Conservation (phyloP, 2,329 filamentous ascomycete species). For the Pseudogymnoascus sp. region DNA sequence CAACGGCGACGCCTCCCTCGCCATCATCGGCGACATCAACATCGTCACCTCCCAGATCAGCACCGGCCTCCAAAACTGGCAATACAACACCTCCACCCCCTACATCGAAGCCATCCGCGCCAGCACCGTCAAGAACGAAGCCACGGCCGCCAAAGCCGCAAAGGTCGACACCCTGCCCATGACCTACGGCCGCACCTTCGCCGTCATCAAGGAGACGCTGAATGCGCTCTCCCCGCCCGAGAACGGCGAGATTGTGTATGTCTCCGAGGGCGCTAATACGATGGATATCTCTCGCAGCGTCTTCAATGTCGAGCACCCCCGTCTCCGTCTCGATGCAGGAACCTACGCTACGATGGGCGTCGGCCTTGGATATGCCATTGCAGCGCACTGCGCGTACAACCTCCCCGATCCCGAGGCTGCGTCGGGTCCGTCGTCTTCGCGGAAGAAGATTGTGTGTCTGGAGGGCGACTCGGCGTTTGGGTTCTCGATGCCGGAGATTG, state of each 20-base stretch:
- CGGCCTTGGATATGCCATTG: conserved; percentile 49
- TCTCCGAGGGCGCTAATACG: conserved; percentile 52
- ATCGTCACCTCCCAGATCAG: conserved; percentile 41
- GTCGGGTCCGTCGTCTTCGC: conserved; percentile 20
- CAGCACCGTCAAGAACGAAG: conserved; percentile 40
- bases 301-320: conserved; percentile 46
- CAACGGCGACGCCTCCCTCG: conserved; percentile 38
- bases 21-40: conserved; percentile 44
- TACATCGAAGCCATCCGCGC: conserved; percentile 30
- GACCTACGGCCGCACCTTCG: conserved; percentile 44
- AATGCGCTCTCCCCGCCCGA: conserved; percentile 38
- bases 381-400: conserved; percentile 49
- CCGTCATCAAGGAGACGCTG: conserved; percentile 43
- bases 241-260: conserved; percentile 44
- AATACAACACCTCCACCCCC: conserved; percentile 32
- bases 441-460: conserved; percentile 48
- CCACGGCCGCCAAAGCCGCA: conserved; percentile 36
- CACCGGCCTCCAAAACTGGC: conserved; percentile 36
- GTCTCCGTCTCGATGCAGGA: conserved; percentile 49
- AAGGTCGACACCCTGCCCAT: conserved; percentile 36
- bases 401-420: conserved; percentile 30
- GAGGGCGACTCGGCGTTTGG: conserved; percentile 51
- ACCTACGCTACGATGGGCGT: conserved; percentile 55
- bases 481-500: conserved; percentile 47
- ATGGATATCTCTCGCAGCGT: conserved; percentile 53